Evolutionary conservation across 1,284 basidiomycete species (phyloP).

Genomic region (Fomitopsis palustris): DNA sequence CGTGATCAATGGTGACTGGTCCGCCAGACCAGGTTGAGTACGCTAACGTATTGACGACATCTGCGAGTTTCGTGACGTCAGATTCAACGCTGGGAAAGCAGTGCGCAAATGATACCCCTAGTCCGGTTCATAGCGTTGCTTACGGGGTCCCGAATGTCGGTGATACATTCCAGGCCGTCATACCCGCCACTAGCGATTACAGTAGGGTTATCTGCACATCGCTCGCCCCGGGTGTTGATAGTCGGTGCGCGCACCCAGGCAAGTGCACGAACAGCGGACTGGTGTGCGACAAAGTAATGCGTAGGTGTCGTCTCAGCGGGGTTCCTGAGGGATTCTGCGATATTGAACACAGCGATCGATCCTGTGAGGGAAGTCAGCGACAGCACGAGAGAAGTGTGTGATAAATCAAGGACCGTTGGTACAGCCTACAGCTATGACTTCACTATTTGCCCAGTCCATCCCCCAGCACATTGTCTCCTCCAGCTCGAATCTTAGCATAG

Average conservation of each 20-base stretch:
- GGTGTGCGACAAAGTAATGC: constrained; percentile 69
- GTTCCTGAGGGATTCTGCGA: constrained; percentile 47
- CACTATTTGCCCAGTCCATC: constrained; percentile 86
- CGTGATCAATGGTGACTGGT: constrained; percentile 71
- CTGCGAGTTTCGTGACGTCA: constrained; percentile 32
- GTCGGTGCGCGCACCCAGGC: constrained; percentile 71
- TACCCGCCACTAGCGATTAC: constrained; percentile 74
- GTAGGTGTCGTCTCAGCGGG: constrained; percentile 26
- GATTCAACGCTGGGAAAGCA: not conserved
- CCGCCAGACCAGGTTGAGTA: constrained; percentile 66
- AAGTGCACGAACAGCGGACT: constrained; percentile 74
- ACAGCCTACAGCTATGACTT: constrained; percentile 73
- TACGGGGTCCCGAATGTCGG: constrained; percentile 67
- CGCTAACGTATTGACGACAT: constrained; percentile 64
- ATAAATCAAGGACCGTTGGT: constrained; percentile 60
- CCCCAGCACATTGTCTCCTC: constrained; percentile 71
- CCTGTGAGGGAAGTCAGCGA: constrained; percentile 41
- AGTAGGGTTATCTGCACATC: constrained; percentile 55
- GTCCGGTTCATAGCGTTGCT: constrained; percentile 71
- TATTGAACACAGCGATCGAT: constrained; percentile 70
- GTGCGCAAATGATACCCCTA: constrained; percentile 43
- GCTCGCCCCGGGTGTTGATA: constrained; percentile 41
- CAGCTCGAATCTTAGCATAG: constrained; percentile 66
- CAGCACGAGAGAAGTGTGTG: not conserved
- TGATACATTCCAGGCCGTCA: constrained; percentile 71